Percentiles rank a stretch among this genome's conserved stretches.
phyloP scores from a whole-genome alignment of 441 rosid genomes.

The Corymbia calophylla region DNA sequence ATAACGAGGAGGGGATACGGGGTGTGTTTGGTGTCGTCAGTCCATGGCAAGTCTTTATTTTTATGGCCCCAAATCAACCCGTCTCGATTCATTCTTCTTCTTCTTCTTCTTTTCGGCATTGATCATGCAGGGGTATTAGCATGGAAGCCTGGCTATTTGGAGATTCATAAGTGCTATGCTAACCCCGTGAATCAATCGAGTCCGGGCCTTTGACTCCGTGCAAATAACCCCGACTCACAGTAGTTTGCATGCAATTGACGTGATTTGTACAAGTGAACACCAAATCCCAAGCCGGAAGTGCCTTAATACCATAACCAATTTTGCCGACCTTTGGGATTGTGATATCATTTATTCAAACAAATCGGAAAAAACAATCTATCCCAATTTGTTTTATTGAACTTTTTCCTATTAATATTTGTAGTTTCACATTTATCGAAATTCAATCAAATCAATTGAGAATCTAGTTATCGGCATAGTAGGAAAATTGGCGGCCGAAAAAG shows the following conservation, averaged over 20 bases:
- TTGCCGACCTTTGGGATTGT: rapidly evolving
- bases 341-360: not conserved
- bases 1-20: not conserved
- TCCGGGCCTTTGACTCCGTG: not conserved
- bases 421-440: not conserved
- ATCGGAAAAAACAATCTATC: too few species aligned
- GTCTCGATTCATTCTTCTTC: not conserved
- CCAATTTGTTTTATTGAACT: not conserved
- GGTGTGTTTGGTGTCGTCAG: not conserved
- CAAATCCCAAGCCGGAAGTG: not conserved
- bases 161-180: not conserved
- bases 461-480: not conserved
- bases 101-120: too few species aligned
- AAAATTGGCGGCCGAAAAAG: not conserved
- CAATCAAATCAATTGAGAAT: not conserved
- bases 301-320: not conserved
- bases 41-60: not conserved
- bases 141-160: not conserved
- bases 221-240: rapidly evolving
- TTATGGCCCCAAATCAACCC: not conserved
- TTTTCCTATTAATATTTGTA: not conserved
- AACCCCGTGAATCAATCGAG: not conserved
- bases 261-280: not conserved
- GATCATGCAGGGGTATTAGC: not conserved
- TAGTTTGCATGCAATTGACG: not conserved